These are phyloP conservation scores for Penicillium sp. DNA, from an alignment of 2,329 filamentous ascomycete genomes.

Conservation along the genomic window DNA sequence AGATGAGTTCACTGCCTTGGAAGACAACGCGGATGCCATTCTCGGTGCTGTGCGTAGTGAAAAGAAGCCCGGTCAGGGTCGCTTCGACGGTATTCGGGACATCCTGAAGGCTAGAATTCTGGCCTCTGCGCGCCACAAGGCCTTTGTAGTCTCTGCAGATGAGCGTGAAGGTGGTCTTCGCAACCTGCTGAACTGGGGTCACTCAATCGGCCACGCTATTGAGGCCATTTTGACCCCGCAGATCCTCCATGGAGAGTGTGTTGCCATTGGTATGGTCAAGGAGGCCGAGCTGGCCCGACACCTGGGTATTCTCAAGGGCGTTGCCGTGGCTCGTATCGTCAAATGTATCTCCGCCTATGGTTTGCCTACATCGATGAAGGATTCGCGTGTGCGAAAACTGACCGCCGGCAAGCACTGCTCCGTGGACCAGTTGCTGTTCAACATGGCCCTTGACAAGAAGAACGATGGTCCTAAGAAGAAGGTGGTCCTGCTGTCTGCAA, in stretches of 20 bases:
- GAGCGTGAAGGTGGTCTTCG: slow-evolving; percentile 90
- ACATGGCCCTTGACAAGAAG: slow-evolving; percentile 99
- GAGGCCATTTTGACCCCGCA: slow-evolving; percentile 95
- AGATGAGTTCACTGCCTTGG: slow-evolving; percentile 74
- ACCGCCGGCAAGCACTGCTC: slow-evolving; percentile 84
- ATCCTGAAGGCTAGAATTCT: slow-evolving; percentile 75
- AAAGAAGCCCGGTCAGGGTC: slow-evolving; percentile 50
- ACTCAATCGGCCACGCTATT: slow-evolving; percentile 95
- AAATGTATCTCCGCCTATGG: slow-evolving; percentile 96
- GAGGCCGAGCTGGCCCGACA: slow-evolving; percentile 90
- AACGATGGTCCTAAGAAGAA: slow-evolving; percentile 95
- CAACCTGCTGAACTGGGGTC: slow-evolving; percentile 94
- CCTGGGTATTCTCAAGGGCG: slow-evolving; percentile 76
- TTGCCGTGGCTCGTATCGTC: slow-evolving; percentile 78
- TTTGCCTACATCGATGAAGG: slow-evolving; percentile 75
- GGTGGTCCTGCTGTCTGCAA: slow-evolving; percentile 83
- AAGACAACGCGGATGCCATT: slow-evolving; percentile 73
- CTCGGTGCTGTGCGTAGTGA: slow-evolving; percentile 65
- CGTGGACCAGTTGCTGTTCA: slow-evolving; percentile 76
- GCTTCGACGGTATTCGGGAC: slow-evolving; percentile 65
- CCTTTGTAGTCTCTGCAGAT: slow-evolving; percentile 86
- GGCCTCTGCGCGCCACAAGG: slow-evolving; percentile 88
- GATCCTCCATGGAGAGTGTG: slow-evolving; percentile 89
- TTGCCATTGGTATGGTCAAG: slow-evolving; percentile 97
- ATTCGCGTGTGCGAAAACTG: slow-evolving; percentile 74